Percentiles rank a stretch among this genome's conserved stretches.
Conservation (phyloP, 1,284 basidiomycete genomes). For the Apiotrichum sp. region DNA sequence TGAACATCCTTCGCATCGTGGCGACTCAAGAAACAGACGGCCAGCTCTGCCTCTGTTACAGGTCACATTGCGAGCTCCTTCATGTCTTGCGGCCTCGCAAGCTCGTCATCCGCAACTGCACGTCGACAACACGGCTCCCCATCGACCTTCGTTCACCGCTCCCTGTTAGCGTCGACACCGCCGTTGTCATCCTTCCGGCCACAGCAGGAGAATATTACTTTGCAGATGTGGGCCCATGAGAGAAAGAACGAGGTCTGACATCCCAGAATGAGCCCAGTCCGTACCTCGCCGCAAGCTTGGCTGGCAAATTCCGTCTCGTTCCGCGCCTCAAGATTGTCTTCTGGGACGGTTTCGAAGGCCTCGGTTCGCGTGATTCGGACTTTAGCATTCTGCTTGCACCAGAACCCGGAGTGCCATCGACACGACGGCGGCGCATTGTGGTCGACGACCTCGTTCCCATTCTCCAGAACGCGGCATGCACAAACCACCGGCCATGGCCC, state of each 20-base stretch:
- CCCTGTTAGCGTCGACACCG: not conserved
- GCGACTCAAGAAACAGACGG: not conserved
- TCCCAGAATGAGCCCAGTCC: not conserved
- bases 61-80: not conserved
- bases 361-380: too few relatives aligned
- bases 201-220: not conserved
- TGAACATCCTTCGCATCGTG: not conserved
- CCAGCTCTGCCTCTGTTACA: not conserved
- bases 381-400: not conserved
- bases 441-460: not conserved
- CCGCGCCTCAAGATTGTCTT: not conserved
- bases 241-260: not conserved
- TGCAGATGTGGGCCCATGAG: not conserved
- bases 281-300: not conserved
- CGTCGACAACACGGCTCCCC: not conserved
- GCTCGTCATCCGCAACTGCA: not conserved
- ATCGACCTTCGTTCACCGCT: not conserved
- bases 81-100: not conserved
- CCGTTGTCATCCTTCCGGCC: not conserved
- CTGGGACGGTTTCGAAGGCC: not conserved
- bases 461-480: not conserved
- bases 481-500: not conserved
- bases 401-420: not conserved
- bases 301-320: not conserved
- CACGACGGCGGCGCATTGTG: not conserved